These are phyloP conservation scores for Elsinoe fawcettii DNA, from an alignment of 2,329 filamentous ascomycete genomes.

Conservation along the genomic window DNA sequence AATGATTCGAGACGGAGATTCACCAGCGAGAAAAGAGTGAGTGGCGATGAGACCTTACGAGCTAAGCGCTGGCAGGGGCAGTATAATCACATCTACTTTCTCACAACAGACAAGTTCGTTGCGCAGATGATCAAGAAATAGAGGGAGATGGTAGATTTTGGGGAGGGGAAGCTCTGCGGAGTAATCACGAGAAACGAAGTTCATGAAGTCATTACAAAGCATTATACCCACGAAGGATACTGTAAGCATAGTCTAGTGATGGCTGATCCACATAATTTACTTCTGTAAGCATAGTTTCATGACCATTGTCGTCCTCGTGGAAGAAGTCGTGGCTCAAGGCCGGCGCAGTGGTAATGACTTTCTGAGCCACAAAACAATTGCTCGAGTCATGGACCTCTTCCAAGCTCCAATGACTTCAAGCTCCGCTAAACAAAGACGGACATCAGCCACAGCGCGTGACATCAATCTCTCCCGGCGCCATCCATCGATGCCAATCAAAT, in stretches of 20 bases:
- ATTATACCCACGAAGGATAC: background rate
- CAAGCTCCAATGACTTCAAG: background rate
- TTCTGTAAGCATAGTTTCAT: too few species aligned
- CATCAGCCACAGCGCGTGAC: slow-evolving; percentile 12
- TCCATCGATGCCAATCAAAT: slow-evolving; percentile 6
- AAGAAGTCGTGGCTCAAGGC: background rate
- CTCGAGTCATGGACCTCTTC: background rate
- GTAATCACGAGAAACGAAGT: background rate
- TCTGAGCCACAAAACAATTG: background rate
- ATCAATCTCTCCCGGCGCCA: slow-evolving; percentile 11
- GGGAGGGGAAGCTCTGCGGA: background rate
- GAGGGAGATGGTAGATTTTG: too few species aligned
- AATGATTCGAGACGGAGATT: background rate
- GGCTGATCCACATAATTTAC: too few species aligned
- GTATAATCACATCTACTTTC: background rate
- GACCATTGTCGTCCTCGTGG: too few species aligned
- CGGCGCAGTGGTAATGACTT: background rate
- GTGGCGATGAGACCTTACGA: background rate
- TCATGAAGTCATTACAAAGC: background rate
- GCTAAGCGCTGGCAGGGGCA: background rate
- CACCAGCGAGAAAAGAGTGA: background rate
- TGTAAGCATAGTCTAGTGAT: background rate
- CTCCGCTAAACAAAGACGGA: background rate
- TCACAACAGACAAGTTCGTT: background rate
- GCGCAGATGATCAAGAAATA: background rate